These are phyloP conservation scores for Metschnikowia sp. DNA, from an alignment of 805 yeast genomes.

Conservation along the genomic window DNA sequence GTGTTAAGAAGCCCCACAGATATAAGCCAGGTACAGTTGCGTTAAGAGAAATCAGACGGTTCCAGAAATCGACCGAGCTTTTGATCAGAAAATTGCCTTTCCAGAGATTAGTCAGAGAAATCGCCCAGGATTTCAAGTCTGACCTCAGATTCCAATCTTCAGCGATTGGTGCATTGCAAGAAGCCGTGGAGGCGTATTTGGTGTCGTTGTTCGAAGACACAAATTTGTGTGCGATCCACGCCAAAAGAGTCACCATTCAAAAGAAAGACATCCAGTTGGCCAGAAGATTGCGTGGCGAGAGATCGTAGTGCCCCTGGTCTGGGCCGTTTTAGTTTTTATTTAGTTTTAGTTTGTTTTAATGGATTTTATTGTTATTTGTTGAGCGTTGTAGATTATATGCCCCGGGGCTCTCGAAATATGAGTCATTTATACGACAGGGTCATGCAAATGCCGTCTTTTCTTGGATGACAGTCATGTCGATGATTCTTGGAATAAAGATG, in stretches of 20 bases:
- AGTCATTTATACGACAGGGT: too few relatives aligned
- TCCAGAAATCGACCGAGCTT: constrained; percentile 44
- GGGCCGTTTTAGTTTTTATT: neutral
- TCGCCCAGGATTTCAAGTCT: constrained; percentile 45
- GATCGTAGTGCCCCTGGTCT: constrained; percentile 22
- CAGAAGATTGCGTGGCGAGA: constrained; percentile 47
- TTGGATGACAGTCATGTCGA: too few relatives aligned
- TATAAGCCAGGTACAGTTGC: constrained; percentile 49
- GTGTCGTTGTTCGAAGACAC: constrained; percentile 46
- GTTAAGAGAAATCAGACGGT: constrained; percentile 47
- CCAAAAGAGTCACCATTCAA: constrained; percentile 46
- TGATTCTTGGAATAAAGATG: too few relatives aligned
- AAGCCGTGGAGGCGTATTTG: constrained; percentile 46
- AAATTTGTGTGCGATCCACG: constrained; percentile 47
- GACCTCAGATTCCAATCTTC: constrained; percentile 46
- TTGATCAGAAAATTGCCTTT: constrained; percentile 46
- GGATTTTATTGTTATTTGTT: neutral
- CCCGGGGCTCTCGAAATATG: too few relatives aligned
- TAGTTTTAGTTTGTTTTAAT: neutral
- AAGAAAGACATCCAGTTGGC: constrained; percentile 48
- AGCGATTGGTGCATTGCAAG: constrained; percentile 46
- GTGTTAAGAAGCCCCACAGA: constrained; percentile 49
- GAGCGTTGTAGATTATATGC: too few relatives aligned
- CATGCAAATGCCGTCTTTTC: too few relatives aligned
- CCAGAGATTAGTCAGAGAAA: constrained; percentile 47